These are phyloP conservation scores for Fusarium drepaniforme DNA, from an alignment of 2,329 filamentous ascomycete species.

Conservation along the genomic window DNA sequence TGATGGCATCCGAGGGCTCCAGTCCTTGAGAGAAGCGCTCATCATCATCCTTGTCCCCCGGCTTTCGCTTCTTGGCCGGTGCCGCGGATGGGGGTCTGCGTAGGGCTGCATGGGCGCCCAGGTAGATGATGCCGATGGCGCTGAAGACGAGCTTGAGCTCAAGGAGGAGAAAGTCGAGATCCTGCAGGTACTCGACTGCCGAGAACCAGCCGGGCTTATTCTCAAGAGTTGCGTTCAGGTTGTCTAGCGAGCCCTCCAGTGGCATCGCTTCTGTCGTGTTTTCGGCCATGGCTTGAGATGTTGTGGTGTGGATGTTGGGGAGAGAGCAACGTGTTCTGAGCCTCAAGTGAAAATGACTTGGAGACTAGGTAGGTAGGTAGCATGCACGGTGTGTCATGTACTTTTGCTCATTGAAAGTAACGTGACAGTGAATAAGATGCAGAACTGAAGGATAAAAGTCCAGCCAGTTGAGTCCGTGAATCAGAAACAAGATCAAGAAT, in stretches of 20 bases:
- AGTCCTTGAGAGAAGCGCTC: conserved; percentile 65
- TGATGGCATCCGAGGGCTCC: conserved; percentile 80
- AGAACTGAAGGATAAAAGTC: neutral
- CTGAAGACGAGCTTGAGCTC: conserved; percentile 68
- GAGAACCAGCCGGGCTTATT: conserved; percentile 37
- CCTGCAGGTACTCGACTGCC: conserved; percentile 47
- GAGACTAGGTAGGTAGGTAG: neutral
- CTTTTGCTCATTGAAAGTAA: neutral
- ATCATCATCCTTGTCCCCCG: conserved; percentile 60
- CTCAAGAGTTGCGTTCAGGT: conserved; percentile 47
- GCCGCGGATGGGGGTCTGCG: conserved; percentile 85
- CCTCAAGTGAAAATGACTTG: neutral
- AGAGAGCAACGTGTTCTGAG: conserved; percentile 40
- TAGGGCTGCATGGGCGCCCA: conserved; percentile 87
- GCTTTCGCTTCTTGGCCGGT: conserved; percentile 62
- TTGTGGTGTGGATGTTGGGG: conserved; percentile 4
- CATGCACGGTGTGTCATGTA: neutral
- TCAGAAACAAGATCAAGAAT: neutral
- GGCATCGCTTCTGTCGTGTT: conserved; percentile 36
- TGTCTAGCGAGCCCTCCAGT: conserved; percentile 41
- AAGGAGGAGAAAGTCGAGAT: conserved; percentile 58
- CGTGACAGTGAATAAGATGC: neutral
- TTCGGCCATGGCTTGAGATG: conserved; percentile 35
- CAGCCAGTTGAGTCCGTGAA: neutral
- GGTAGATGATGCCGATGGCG: conserved; percentile 85